These are phyloP conservation scores for Populus davidiana DNA, from an alignment of 345 rosid species.

Conservation along the genomic window DNA sequence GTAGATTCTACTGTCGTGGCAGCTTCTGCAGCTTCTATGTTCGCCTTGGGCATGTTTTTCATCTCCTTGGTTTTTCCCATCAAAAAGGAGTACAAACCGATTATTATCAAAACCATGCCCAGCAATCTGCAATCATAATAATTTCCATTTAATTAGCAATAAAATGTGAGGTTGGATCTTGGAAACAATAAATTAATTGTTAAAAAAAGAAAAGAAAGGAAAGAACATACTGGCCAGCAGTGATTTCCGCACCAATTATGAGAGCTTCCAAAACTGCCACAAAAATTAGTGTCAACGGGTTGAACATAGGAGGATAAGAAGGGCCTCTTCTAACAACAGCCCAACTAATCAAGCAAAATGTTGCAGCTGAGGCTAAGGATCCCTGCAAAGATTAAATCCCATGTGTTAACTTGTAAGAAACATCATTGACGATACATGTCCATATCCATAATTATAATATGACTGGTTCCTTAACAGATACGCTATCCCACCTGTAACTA, in stretches of 20 bases:
- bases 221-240: constrained; percentile 34
- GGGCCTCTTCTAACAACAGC: constrained; percentile 44
- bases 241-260: constrained; percentile 31
- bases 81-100: constrained; percentile 45
- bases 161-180: neutral
- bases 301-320: constrained; percentile 54
- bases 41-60: neutral
- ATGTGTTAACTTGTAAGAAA: neutral
- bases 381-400: constrained; percentile 28
- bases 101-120: constrained; percentile 36
- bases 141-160: neutral
- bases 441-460: no score
- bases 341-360: constrained; percentile 37
- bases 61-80: constrained; percentile 36
- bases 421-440: no score
- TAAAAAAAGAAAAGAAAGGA: neutral
- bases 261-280: constrained; percentile 39
- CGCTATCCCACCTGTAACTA: no score
- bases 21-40: neutral
- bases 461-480: no score
- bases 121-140: constrained; percentile 24
- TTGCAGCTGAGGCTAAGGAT: constrained; percentile 37
- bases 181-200: neutral
- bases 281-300: constrained; percentile 42
- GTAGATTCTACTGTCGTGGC: neutral